Conservation (phyloP, 176 grass and related monocot genomes). For the Aechmea fasciata region DNA sequence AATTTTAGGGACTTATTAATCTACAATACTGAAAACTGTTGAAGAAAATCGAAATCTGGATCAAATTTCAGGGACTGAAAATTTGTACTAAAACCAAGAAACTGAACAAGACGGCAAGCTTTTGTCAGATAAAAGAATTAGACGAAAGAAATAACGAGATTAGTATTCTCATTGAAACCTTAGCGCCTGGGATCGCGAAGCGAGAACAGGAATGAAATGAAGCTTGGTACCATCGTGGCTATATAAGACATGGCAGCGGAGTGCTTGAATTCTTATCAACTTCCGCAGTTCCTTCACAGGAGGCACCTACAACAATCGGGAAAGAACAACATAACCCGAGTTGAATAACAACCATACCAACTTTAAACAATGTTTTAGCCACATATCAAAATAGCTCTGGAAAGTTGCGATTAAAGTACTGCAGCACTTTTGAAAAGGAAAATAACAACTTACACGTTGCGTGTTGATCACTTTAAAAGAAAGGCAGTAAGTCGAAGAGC, state of each 20-base stretch:
- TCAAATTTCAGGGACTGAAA: no score
- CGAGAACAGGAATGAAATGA: constrained; percentile 67
- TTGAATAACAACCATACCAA: not conserved
- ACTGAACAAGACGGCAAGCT: not conserved
- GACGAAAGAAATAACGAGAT: not conserved
- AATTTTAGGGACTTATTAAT: no score
- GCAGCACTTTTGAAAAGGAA: constrained; percentile 11
- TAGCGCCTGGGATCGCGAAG: constrained; percentile 73
- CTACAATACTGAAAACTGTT: no score
- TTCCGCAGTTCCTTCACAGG: constrained; percentile 60
- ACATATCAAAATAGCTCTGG: not conserved
- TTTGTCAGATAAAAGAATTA: not conserved
- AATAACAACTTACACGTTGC: constrained; percentile 33
- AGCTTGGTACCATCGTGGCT: constrained; percentile 84
- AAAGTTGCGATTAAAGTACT: not conserved
- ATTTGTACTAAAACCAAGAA: not conserved
- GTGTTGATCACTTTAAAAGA: constrained; percentile 64
- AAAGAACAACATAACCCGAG: not conserved
- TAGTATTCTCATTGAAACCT: constrained; percentile 38
- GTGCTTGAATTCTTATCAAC: constrained; percentile 78
- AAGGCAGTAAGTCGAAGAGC: constrained; percentile 59
- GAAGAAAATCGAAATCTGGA: no score
- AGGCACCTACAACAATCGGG: constrained; percentile 38
- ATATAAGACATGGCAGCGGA: constrained; percentile 76
- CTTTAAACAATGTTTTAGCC: not conserved